Base-by-base conservation (phyloP, 352 stramenopile species). In the Globisporangium splendens region DNA sequence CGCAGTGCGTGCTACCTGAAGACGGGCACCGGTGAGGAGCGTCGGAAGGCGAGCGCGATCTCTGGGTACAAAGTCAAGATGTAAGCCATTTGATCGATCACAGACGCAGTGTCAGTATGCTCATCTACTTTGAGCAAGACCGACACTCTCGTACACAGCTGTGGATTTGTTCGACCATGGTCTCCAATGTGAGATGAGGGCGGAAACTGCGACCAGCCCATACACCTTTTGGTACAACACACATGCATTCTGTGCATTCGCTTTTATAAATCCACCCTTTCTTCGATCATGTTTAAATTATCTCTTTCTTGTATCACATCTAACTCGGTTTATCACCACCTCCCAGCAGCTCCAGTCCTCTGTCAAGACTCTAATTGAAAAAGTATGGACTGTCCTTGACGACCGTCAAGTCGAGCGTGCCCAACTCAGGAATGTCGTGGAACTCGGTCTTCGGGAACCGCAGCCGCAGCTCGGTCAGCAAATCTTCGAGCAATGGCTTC, bases 321-420 rank as follows among this genome's bases (percentile, higher is more conserved):
- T 35, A 35, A 35, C 28, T 35, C 28, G 10, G 28, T 35, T 35
- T 10, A 10, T 35, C 28, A 11, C 28, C 7, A n/a, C 24, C 24
- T 7, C 28, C 28, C 28, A 35, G 28, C 2, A 35, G 28, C 2
- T 35, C 28, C 7, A 35, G 28, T 35, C 28, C 7, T 35, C 28
- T 35, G 28, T 35, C 28, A 35, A 35, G n/a, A 35, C 39, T 70
- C 75, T 97, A 99, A 69, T 99, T 98, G 75, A 99, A 99, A 70
- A 99, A 99, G 83, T 99, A 99, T 20, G 79, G 82, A 65, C 96
- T 98, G 54, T 97, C 83, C 51, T 95, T 86, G 24, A 99, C 96
- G 56, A 97, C 84, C 46, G 89, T 78, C 6, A 99, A 72, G 70
- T 99, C 86, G 38, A 99, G 81, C 42, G 96, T 72, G 50, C 97